These are phyloP conservation scores for Auriscalpium orientale DNA, from an alignment of 768 basidiomycete genomes.

Conservation along the genomic window DNA sequence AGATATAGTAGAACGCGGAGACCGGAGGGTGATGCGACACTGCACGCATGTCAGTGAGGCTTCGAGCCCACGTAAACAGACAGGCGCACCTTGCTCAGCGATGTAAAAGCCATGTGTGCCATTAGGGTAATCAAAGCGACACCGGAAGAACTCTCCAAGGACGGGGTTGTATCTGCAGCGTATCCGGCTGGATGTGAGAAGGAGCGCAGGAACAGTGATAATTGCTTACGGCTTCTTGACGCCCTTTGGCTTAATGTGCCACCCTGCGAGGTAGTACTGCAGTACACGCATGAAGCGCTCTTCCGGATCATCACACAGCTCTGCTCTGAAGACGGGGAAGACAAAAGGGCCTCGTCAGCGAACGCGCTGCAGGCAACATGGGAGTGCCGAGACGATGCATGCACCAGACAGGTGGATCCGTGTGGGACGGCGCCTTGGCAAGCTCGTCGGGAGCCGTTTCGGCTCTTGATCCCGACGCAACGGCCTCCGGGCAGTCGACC, in stretches of 20 bases:
- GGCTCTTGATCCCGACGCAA: too few species aligned
- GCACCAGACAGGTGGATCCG: too few species aligned
- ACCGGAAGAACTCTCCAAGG: conserved; percentile 96
- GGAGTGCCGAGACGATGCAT: too few species aligned
- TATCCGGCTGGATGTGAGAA: background rate
- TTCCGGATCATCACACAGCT: conserved; percentile 71
- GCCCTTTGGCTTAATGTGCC: conserved; percentile 99
- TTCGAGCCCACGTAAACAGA: background rate
- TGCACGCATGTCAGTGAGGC: conserved; percentile 21
- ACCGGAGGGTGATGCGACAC: conserved; percentile 94
- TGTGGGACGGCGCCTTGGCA: too few species aligned
- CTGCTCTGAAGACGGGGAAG: conserved; percentile 47
- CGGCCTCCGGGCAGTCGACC: background rate
- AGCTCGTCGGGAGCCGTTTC: too few species aligned
- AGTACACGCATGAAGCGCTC: conserved; percentile 89
- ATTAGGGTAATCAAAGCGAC: conserved; percentile 86
- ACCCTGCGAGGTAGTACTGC: conserved; percentile 95
- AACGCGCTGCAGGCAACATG: too few species aligned
- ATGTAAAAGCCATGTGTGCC: conserved; percentile 94
- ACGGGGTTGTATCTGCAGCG: conserved; percentile 83
- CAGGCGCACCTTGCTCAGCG: conserved; percentile 77
- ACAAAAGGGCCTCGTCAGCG: too few species aligned
- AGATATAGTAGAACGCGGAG: conserved; percentile 93
- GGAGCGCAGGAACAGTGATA: conserved; percentile 4
- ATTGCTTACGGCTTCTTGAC: conserved; percentile 92